Conservation (phyloP, 305 asterid species). For the Fraxinus platypoda region DNA sequence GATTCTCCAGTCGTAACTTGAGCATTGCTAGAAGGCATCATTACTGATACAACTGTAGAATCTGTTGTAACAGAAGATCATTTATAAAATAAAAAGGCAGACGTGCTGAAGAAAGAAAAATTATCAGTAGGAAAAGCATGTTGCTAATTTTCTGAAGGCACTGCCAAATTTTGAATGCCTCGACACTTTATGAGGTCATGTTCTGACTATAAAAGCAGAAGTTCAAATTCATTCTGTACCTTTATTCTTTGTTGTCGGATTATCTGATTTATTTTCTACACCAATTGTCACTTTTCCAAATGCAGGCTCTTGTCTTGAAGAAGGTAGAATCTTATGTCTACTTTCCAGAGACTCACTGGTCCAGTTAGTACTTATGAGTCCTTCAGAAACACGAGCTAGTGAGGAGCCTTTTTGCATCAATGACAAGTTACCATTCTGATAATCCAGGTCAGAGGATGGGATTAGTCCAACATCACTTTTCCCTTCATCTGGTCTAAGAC, state of each 20-base stretch:
- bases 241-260: conserved; percentile 8
- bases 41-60: not conserved
- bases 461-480: conserved; percentile 9
- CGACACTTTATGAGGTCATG: not conserved
- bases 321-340: conserved; percentile 15
- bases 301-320: conserved; percentile 23
- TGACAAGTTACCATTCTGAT: conserved; percentile 31
- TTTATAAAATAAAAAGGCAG: not conserved
- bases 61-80: not conserved
- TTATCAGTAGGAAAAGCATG: not conserved
- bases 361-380: conserved; percentile 4
- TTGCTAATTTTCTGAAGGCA: not conserved
- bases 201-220: not conserved
- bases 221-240: conserved; percentile 30
- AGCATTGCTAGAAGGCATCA: conserved; percentile 26
- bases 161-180: not conserved
- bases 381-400: conserved; percentile 15
- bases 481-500: conserved; percentile 15
- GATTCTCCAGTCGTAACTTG: conserved; percentile 33
- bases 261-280: conserved; percentile 22
- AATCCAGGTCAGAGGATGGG: conserved; percentile 18
- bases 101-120: not conserved
- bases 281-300: conserved; percentile 19
- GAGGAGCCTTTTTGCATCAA: conserved; percentile 9
- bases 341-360: conserved; percentile 14